Evolutionary conservation across 495 filamentous ascomycete species (phyloP), one percentile per base, ranked within the genome.

Genomic region (Podospora conica): DNA sequence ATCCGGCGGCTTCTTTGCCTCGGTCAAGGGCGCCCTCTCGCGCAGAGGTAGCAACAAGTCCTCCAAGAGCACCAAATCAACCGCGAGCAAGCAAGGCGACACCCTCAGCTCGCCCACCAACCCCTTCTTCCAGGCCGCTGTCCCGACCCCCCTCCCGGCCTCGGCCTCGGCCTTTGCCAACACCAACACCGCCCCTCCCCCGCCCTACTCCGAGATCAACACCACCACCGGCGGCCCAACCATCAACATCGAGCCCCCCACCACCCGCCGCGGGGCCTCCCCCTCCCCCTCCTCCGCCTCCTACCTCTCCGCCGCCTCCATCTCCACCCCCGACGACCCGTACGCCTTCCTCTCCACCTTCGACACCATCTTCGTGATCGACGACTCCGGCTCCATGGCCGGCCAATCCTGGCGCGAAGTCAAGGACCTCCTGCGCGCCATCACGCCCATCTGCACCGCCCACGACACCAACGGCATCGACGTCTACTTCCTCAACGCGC

Each of bases 381-480:
- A 98, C 74, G 95, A 98, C 83, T 92, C 88, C 58, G 85, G 87
- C 29, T 91, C 87, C 74, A 98, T 98, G 95, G 80, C 81, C n/a
- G 91, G 88, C 64, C 68, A 75, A 12, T 84, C 83, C 55, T 98
- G 95, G 95, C 76, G 78, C 21, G 91, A 97, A 77, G 90, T 90
- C 28, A 79, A 83, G 48, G 77, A 80, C 9, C 92, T 91, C 31
- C 85, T 98, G 10, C 79, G 85, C 21, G 82, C 85, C 63, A 93
- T 98, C 76, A 84, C 94, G 0, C 91, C 90, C 0, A 89, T 98
- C 72, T 96, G 93, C 79, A 91, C 91, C 1, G 76, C 82, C 53
- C 87, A 92, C 80, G 93, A 97, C 76, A 69, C 77, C 11, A 92
- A 97, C 76, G 95, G 95, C n/a, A 89, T 98, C 68, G 95, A 98